Conservation (phyloP, 345 rosid genomes). For the Brassica juncea region DNA sequence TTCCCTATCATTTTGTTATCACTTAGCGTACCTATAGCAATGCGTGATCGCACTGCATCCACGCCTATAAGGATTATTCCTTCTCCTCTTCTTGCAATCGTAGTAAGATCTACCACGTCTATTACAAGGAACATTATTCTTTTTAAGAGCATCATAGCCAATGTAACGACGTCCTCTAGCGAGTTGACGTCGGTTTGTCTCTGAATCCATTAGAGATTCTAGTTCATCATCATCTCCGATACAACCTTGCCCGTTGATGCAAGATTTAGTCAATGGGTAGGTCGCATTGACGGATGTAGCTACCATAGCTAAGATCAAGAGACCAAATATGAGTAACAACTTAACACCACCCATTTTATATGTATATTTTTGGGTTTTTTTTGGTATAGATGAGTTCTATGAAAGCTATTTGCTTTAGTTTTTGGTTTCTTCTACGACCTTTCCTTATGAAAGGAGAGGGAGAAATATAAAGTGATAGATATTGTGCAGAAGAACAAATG, state of each 20-base stretch:
- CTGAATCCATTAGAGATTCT: constrained; percentile 47
- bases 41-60: constrained; percentile 57
- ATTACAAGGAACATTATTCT: constrained; percentile 48
- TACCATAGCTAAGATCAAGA: constrained; percentile 34
- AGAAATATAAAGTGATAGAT: constrained; percentile 30
- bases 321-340: constrained; percentile 32
- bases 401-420: background rate
- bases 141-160: constrained; percentile 48
- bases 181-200: constrained; percentile 41
- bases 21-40: constrained; percentile 46
- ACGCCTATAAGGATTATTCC: constrained; percentile 54
- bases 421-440: constrained; percentile 42
- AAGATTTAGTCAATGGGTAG: constrained; percentile 35
- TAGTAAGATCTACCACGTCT: constrained; percentile 56
- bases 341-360: constrained; percentile 43
- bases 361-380: background rate
- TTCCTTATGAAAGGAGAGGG: constrained; percentile 43
- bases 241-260: constrained; percentile 36
- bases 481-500: constrained; percentile 37
- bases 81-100: constrained; percentile 41
- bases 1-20: constrained; percentile 18
- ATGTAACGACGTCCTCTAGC: constrained; percentile 41
- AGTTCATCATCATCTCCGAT: constrained; percentile 40
- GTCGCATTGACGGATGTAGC: constrained; percentile 34
- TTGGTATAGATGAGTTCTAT: background rate